A percentile compares a stretch with the other conserved stretches of the same genome.
Evolutionary conservation across 2,329 filamentous ascomycete species (phyloP).

Genomic region (Cladorrhinum sp.): DNA sequence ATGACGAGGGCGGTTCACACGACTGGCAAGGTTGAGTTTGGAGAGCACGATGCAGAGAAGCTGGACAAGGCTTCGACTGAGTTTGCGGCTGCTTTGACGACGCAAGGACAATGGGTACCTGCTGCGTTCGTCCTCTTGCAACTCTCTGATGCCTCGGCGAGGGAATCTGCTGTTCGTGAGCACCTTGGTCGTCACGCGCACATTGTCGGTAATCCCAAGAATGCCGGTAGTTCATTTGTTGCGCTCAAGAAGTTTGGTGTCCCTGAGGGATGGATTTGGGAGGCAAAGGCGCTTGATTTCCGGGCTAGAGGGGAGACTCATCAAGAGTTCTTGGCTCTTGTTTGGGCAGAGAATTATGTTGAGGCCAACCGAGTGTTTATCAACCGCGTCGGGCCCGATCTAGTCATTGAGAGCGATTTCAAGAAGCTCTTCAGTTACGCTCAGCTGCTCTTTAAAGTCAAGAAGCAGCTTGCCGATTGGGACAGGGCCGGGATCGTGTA

Average conservation of each 20-base stretch:
- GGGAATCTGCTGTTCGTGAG: constrained; percentile 67
- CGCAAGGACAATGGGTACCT: constrained; percentile 63
- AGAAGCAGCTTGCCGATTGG: constrained; percentile 68
- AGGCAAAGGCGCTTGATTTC: constrained; percentile 80
- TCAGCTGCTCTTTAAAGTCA: constrained; percentile 68
- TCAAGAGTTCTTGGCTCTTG: constrained; percentile 73
- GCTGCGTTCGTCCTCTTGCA: constrained; percentile 77
- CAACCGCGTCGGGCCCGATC: constrained; percentile 73
- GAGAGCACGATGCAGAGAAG: constrained; percentile 55
- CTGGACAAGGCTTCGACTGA: constrained; percentile 64
- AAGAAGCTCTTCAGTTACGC: constrained; percentile 55
- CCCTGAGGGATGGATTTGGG: constrained; percentile 77
- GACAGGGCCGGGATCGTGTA: constrained; percentile 78
- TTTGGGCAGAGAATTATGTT: constrained; percentile 70
- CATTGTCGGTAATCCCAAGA: constrained; percentile 56
- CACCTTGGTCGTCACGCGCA: constrained; percentile 71
- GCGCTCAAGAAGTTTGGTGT: constrained; percentile 66
- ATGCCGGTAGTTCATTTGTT: constrained; percentile 53
- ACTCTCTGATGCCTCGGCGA: constrained; percentile 60
- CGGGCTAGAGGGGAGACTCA: constrained; percentile 68
- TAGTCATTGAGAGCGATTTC: constrained; percentile 81
- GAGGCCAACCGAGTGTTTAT: constrained; percentile 85
- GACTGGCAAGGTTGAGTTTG: constrained; percentile 50
- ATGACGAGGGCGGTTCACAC: constrained; percentile 65
- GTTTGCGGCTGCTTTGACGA: constrained; percentile 63